Evolutionary conservation across 1,284 basidiomycete species (phyloP).

Genomic region (Leccinum angustisporum): DNA sequence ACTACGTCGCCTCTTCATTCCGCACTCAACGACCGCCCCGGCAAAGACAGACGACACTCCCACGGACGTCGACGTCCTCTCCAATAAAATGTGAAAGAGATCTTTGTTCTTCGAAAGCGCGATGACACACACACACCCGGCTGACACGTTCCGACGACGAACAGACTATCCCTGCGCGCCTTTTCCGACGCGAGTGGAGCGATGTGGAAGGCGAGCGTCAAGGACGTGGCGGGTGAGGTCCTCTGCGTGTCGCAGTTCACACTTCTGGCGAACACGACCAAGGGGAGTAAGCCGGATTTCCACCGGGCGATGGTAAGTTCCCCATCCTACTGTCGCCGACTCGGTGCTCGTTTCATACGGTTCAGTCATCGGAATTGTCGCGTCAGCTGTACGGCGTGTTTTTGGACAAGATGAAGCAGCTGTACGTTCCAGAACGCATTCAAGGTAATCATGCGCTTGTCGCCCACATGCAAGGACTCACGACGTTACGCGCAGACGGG

Average conservation of each 20-base stretch:
- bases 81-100: conserved; percentile 72
- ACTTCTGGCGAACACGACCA: conserved; percentile 81
- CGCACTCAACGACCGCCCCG: conserved; percentile 4
- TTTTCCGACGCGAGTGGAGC: conserved; percentile 63
- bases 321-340: not conserved
- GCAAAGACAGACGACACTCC: conserved; percentile 70
- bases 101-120: conserved; percentile 7
- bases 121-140: not conserved
- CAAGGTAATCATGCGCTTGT: conserved; percentile 52
- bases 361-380: conserved; percentile 65
- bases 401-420: conserved; percentile 60
- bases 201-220: conserved; percentile 84
- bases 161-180: conserved; percentile 66
- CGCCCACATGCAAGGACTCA: not conserved
- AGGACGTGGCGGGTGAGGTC: conserved; percentile 82
- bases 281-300: conserved; percentile 89
- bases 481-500: conserved; percentile 58
- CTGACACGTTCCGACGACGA: conserved; percentile 9
- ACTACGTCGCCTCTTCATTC: not conserved
- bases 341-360: not conserved
- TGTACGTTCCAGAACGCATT: conserved; percentile 74
- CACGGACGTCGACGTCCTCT: conserved; percentile 65
- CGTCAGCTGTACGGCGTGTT: conserved; percentile 72
- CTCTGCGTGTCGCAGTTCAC: conserved; percentile 93
- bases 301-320: conserved; percentile 79